These are phyloP conservation scores for Pseudogymnoascus sp. DNA, from an alignment of 2,329 filamentous ascomycete species.

Conservation along the genomic window DNA sequence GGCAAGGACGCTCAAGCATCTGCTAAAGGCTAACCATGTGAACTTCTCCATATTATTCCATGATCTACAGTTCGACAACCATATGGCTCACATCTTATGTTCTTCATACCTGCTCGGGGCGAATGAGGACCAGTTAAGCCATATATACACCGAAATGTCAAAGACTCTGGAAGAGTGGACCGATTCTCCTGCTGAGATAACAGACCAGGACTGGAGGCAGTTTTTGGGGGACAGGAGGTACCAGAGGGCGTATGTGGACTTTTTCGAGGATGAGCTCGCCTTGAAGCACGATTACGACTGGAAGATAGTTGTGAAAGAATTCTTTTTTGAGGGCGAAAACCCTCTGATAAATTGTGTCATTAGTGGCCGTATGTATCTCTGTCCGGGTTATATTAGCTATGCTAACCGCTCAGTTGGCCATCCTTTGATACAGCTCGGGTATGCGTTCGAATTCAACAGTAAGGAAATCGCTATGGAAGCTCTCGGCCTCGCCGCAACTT, in stretches of 20 bases:
- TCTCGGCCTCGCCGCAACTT: slow-evolving; percentile 56
- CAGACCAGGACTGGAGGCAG: slow-evolving; percentile 76
- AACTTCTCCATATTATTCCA: slow-evolving; percentile 81
- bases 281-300: slow-evolving; percentile 68
- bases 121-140: slow-evolving; percentile 61
- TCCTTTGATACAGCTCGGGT: slow-evolving; percentile 90
- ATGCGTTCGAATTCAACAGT: slow-evolving; percentile 80
- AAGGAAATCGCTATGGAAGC: slow-evolving; percentile 86
- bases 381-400: slow-evolving; percentile 24
- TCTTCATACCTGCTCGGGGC: slow-evolving; percentile 83
- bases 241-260: slow-evolving; percentile 86
- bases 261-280: slow-evolving; percentile 87
- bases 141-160: slow-evolving; percentile 71
- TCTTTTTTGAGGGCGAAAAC: slow-evolving; percentile 63
- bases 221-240: slow-evolving; percentile 73
- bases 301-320: slow-evolving; percentile 68
- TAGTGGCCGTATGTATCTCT: slow-evolving; percentile 58
- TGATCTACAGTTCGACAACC: slow-evolving; percentile 69
- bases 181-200: slow-evolving; percentile 78
- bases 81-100: slow-evolving; percentile 71
- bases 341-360: slow-evolving; percentile 77
- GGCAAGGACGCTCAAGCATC: slow-evolving; percentile 76
- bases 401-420: slow-evolving; percentile 59
- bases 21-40: slow-evolving; percentile 84
- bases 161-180: slow-evolving; percentile 70